These are phyloP conservation scores for Aspergillus niger DNA, from an alignment of 2,329 filamentous ascomycete genomes.

Conservation along the genomic window DNA sequence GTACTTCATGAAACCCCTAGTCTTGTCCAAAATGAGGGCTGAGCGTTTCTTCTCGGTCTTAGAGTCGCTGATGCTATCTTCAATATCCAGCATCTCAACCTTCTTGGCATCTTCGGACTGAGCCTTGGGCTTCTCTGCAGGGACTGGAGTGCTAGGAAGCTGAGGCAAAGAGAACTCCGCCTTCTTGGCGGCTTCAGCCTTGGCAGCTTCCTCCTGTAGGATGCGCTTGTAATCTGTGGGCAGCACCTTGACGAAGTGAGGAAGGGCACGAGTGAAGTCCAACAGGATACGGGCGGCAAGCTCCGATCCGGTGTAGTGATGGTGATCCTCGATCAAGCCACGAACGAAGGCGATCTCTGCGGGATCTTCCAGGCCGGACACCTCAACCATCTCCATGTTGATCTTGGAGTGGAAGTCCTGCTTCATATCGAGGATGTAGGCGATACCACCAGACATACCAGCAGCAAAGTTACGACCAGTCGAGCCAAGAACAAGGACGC, in stretches of 20 bases:
- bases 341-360: conserved; percentile 87
- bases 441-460: conserved; percentile 98
- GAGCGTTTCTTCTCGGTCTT: conserved; percentile 87
- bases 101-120: conserved; percentile 64
- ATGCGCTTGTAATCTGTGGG: conserved; percentile 97
- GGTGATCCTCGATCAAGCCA: conserved; percentile 91
- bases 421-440: conserved; percentile 87
- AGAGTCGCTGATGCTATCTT: conserved; percentile 83
- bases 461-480: conserved; percentile 97
- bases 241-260: conserved; percentile 89
- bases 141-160: conserved; percentile 61
- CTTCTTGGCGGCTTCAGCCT: conserved; percentile 81
- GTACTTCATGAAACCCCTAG: conserved; percentile 96
- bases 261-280: conserved; percentile 91
- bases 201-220: conserved; percentile 79
- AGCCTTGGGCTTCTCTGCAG: conserved; percentile 59
- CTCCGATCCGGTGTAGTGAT: conserved; percentile 97
- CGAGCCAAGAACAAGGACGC: conserved; percentile 79
- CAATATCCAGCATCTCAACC: conserved; percentile 77
- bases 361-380: conserved; percentile 79
- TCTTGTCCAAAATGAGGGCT: conserved; percentile 94
- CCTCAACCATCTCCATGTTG: conserved; percentile 97
- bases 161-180: conserved; percentile 79
- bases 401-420: conserved; percentile 90
- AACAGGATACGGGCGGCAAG: conserved; percentile 87